Evolutionary conservation across 805 yeast genomes (phyloP).

Genomic region (Candida yuanshanica): DNA sequence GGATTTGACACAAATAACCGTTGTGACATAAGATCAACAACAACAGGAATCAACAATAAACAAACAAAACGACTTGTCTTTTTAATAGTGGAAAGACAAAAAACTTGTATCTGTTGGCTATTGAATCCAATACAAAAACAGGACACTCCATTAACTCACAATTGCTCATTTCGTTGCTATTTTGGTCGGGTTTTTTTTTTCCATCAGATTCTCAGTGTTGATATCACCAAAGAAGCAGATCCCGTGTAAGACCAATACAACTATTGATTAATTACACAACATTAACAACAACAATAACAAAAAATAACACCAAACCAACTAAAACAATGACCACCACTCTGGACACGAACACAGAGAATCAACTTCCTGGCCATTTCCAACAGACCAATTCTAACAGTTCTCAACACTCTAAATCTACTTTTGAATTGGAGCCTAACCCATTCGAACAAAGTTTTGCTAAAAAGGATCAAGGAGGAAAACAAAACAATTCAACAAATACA

Average conservation of each 20-base stretch:
- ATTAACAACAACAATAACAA: too few species aligned
- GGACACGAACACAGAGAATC: neutral
- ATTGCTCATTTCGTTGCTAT: neutral
- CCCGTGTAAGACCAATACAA: neutral
- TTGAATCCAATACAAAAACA: too few species aligned
- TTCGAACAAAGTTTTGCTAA: slow-evolving; percentile 92
- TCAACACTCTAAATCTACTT: slow-evolving; percentile 28
- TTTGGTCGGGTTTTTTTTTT: neutral
- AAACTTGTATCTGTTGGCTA: too few species aligned
- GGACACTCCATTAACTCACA: neutral
- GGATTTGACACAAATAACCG: slow-evolving; percentile 1
- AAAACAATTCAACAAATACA: slow-evolving; percentile 22
- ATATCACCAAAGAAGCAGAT: neutral
- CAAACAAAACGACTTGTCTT: too few species aligned
- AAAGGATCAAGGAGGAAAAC: slow-evolving; percentile 29
- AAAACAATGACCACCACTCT: neutral
- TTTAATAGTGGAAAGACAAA: too few species aligned
- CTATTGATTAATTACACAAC: too few species aligned
- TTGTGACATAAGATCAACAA: neutral
- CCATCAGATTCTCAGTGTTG: neutral
- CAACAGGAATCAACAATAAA: neutral
- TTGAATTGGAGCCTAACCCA: slow-evolving; percentile 89
- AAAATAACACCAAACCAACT: too few species aligned
- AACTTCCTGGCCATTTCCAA: neutral
- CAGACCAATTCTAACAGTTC: neutral